Conservation (phyloP, 2,329 filamentous ascomycete species). For the Exophiala lecanii-corni region DNA sequence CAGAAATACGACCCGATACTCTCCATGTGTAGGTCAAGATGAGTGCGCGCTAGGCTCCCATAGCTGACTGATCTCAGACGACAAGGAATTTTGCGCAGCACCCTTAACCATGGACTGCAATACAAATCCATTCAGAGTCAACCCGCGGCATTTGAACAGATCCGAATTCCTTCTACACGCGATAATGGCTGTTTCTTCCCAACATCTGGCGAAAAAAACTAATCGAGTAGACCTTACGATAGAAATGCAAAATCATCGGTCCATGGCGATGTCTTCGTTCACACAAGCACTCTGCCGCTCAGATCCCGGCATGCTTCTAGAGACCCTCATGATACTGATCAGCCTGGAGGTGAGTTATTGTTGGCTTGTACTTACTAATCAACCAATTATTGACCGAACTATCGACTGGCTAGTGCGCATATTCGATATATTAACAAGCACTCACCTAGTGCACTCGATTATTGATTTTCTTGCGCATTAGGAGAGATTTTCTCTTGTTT, state of each 20-base stretch:
- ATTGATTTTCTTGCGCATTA: too few relatives aligned
- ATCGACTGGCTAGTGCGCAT: too few relatives aligned
- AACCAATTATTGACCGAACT: too few relatives aligned
- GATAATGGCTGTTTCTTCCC: slow-evolving; percentile 32
- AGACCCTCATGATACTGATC: slow-evolving; percentile 32
- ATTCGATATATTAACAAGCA: too few relatives aligned
- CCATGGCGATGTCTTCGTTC: slow-evolving; percentile 27
- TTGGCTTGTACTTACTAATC: too few relatives aligned
- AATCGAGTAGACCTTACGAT: background rate
- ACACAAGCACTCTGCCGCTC: slow-evolving; percentile 20
- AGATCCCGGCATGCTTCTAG: slow-evolving; percentile 21
- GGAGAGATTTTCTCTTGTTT: too few relatives aligned
- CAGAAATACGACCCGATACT: too few relatives aligned
- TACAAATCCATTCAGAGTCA: slow-evolving; percentile 33
- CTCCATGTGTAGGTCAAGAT: too few relatives aligned
- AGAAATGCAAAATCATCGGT: slow-evolving; percentile 23
- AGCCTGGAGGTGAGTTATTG: slow-evolving; percentile 32
- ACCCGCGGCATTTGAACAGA: slow-evolving; percentile 22
- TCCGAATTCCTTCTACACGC: slow-evolving; percentile 32
- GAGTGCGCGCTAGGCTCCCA: too few relatives aligned
- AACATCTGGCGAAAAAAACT: slow-evolving; percentile 7
- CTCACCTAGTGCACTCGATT: too few relatives aligned
- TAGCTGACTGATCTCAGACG: too few relatives aligned
- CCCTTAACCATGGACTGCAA: slow-evolving; percentile 32
- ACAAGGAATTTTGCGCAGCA: slow-evolving; percentile 34